phyloP scores from a whole-genome alignment of 1,139 yeast species.

The Nakaseomyces uthaithaninus region DNA sequence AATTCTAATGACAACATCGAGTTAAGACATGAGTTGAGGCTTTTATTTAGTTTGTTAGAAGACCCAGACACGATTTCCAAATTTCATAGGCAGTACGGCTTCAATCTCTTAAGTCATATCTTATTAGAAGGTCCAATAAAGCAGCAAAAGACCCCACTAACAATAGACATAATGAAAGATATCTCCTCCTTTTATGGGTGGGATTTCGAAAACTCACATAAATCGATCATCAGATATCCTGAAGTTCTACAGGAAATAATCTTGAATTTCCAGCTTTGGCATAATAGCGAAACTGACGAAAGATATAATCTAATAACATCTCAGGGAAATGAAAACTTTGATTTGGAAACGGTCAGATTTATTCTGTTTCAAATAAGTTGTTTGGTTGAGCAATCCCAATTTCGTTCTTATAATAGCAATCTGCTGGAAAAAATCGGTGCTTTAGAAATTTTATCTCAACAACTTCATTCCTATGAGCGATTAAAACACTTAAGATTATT shows the following conservation, averaged over 20 bases:
- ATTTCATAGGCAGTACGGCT: slow-evolving; percentile 22
- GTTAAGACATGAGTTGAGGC: background rate
- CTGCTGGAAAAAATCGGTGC: slow-evolving; percentile 49
- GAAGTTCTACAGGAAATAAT: slow-evolving; percentile 40
- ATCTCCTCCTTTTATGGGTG: slow-evolving; percentile 42
- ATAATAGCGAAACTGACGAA: slow-evolving; percentile 14
- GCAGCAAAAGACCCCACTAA: slow-evolving; percentile 19
- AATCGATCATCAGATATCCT: slow-evolving; percentile 40
- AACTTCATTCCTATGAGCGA: background rate
- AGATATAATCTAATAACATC: slow-evolving; percentile 11
- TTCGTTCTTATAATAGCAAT: slow-evolving; percentile 40
- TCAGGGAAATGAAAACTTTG: slow-evolving; percentile 17
- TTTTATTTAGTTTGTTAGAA: slow-evolving; percentile 10
- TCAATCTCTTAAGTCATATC: slow-evolving; percentile 20
- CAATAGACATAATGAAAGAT: slow-evolving; percentile 34
- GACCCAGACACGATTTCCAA: slow-evolving; percentile 13
- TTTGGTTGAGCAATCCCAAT: slow-evolving; percentile 45
- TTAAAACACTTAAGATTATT: background rate
- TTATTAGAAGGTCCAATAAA: slow-evolving; percentile 23
- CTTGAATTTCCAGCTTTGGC: slow-evolving; percentile 48
- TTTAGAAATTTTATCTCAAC: slow-evolving; percentile 44
- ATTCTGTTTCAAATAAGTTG: slow-evolving; percentile 50
- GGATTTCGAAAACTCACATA: slow-evolving; percentile 35
- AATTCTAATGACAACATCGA: background rate
- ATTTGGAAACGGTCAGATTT: slow-evolving; percentile 40